These are phyloP conservation scores for Yamadazyma atlantica DNA, from an alignment of 1,139 yeast genomes.

Conservation along the genomic window DNA sequence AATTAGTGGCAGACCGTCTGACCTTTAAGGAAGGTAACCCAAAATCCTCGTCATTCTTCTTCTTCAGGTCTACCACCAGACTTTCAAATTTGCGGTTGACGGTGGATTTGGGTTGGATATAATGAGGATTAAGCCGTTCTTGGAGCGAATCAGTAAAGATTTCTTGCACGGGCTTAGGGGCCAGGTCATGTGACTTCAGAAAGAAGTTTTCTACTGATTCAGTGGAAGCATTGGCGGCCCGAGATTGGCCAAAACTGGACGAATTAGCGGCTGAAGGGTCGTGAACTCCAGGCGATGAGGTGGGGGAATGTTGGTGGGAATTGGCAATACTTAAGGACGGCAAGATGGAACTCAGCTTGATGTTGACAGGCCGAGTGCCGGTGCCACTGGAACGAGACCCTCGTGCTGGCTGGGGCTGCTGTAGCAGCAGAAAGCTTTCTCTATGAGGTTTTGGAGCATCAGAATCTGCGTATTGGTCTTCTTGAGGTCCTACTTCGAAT, in stretches of 20 bases:
- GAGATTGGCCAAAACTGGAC: too few relatives aligned
- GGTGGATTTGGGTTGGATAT: conserved; percentile 49
- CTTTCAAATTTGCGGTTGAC: conserved; percentile 25
- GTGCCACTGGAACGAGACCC: conserved; percentile 8
- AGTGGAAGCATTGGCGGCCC: too few relatives aligned
- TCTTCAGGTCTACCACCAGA: conserved; percentile 48
- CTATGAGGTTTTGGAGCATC: neutral
- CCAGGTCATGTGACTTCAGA: conserved; percentile 11
- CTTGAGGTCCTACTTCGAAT: conserved; percentile 49
- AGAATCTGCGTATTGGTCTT: conserved; percentile 4
- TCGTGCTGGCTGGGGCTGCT: neutral
- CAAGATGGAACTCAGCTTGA: conserved; percentile 19
- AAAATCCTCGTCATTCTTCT: conserved; percentile 25
- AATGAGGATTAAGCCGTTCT: conserved; percentile 27
- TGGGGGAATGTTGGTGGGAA: conserved; percentile 20
- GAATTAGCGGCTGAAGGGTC: conserved; percentile 5
- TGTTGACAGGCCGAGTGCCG: conserved; percentile 12
- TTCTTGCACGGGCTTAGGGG: conserved; percentile 8
- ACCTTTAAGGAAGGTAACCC: conserved; percentile 44
- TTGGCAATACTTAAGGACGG: conserved; percentile 21
- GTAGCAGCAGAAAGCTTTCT: neutral
- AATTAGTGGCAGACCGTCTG: conserved; percentile 35
- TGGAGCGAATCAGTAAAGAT: conserved; percentile 16
- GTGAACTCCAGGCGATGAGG: conserved; percentile 15
- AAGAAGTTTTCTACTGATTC: conserved; percentile 32